phyloP scores from a whole-genome alignment of 2,329 filamentous ascomycete genomes.

The Paracamarosporium sp. region DNA sequence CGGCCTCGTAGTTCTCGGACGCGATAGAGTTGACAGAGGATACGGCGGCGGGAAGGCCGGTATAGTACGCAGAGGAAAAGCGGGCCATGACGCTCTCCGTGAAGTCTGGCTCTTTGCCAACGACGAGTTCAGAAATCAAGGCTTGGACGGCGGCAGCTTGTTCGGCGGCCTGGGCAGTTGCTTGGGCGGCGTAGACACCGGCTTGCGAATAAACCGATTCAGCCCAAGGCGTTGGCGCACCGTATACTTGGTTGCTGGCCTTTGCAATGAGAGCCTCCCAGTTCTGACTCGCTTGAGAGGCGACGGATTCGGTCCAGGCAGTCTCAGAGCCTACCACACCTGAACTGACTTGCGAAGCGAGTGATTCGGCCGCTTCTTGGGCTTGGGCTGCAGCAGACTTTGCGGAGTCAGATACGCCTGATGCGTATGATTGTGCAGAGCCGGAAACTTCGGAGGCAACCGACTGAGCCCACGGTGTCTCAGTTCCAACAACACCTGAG shows the following conservation, averaged over 20 bases:
- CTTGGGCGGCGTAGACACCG: slow-evolving; percentile 66
- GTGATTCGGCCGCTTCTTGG: slow-evolving; percentile 54
- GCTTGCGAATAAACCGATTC: slow-evolving; percentile 59
- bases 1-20: slow-evolving; percentile 50
- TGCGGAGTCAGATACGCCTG: slow-evolving; percentile 37
- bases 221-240: slow-evolving; percentile 63
- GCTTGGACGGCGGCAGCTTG: slow-evolving; percentile 75
- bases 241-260: slow-evolving; percentile 74
- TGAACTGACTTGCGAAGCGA: slow-evolving; percentile 54
- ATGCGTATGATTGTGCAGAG: slow-evolving; percentile 48
- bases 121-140: slow-evolving; percentile 77
- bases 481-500: slow-evolving; percentile 49
- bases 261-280: slow-evolving; percentile 70
- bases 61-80: slow-evolving; percentile 75
- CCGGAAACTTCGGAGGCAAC: slow-evolving; percentile 43
- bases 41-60: slow-evolving; percentile 64
- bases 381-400: slow-evolving; percentile 54
- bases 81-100: slow-evolving; percentile 80
- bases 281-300: slow-evolving; percentile 64
- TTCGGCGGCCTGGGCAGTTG: slow-evolving; percentile 64
- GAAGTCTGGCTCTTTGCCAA: slow-evolving; percentile 80
- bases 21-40: slow-evolving; percentile 62
- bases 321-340: slow-evolving; percentile 57
- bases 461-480: slow-evolving; percentile 59
- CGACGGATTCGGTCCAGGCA: slow-evolving; percentile 60